phyloP scores from a whole-genome alignment of 805 yeast genomes.

The Isabelozyma gotoi region DNA sequence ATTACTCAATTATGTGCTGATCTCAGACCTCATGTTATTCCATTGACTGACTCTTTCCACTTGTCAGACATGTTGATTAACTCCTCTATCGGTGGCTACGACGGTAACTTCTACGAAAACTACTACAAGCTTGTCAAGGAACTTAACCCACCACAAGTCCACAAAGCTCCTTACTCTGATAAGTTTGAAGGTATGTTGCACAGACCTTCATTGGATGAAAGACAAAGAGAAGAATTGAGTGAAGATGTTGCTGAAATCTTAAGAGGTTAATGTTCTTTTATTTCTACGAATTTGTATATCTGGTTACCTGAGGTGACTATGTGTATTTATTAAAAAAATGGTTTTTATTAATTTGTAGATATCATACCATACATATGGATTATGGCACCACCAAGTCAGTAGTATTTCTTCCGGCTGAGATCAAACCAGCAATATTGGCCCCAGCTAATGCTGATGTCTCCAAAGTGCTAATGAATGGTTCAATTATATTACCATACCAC shows the following conservation, averaged over 20 bases:
- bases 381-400: not conserved
- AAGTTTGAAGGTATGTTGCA: slow-evolving; percentile 41
- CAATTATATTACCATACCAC: slow-evolving; percentile 48
- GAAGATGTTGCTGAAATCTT: slow-evolving; percentile 33
- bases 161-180: slow-evolving; percentile 42
- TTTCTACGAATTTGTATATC: not conserved
- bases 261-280: slow-evolving; percentile 19
- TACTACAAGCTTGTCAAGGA: slow-evolving; percentile 36
- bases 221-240: slow-evolving; percentile 39
- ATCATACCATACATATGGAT: not conserved
- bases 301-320: not conserved
- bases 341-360: not conserved
- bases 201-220: slow-evolving; percentile 32
- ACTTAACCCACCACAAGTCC: slow-evolving; percentile 28
- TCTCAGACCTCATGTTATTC: slow-evolving; percentile 40
- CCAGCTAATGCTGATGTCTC: slow-evolving; percentile 52
- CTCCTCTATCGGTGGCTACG: slow-evolving; percentile 41
- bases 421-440: slow-evolving; percentile 47
- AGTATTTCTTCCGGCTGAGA: slow-evolving; percentile 23
- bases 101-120: slow-evolving; percentile 46
- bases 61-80: slow-evolving; percentile 42
- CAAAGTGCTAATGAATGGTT: slow-evolving; percentile 49
- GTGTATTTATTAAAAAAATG: not conserved
- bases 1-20: slow-evolving; percentile 33
- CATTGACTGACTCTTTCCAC: slow-evolving; percentile 45